Base-by-base conservation (phyloP, 140 eudicot genomes). In the Erigeron philadelphicus region DNA sequence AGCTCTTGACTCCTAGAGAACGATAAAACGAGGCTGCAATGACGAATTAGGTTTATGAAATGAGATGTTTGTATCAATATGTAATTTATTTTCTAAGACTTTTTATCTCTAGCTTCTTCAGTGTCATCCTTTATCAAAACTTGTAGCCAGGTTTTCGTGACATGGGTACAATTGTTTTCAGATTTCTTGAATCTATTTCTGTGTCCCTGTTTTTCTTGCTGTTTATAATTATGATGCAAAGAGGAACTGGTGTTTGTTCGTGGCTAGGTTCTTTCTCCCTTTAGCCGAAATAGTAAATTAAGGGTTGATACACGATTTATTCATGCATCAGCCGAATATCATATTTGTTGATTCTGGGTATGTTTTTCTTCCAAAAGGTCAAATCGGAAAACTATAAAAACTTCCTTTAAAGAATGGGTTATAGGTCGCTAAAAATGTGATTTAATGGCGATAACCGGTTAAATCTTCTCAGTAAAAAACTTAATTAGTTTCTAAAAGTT, bases 1-100 rank as follows among this genome's bases (percentile, higher is more conserved):
- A 75, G 83, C 72, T 56, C 67, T 62, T 40, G 80, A 83, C 44
- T 73, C 73, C 74, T 76, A 73, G 80, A 77, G 76, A 64, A 72
- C 5, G 81, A 50, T 59, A 77, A 65, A 72, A 77, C 43, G 64
- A 73, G 83, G 79, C 68, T 76, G 72, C 79, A 81, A 21, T 52
- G 52, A 56, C 69, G 64, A 71, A 21, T 53, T 77, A 80, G 79
- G 63, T 67, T 80, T 60, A 68, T 71, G 68, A 63, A 35, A 17
- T 54, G 76, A 77, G 83, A 80, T 74, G 79, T 83, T 77, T 83
- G 88, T 83, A 77, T 61, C 74, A 42, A 44, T 80, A 66, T 80
- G 88, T 83, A 83, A 81, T 78, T 74, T 76, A 61, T 48, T 80
- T 54, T 48, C 61, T 25, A 63, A 70, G 78, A 72, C 48, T 62